These are phyloP conservation scores for Paxillus rubicundulus DNA, from an alignment of 768 basidiomycete genomes.

Conservation along the genomic window DNA sequence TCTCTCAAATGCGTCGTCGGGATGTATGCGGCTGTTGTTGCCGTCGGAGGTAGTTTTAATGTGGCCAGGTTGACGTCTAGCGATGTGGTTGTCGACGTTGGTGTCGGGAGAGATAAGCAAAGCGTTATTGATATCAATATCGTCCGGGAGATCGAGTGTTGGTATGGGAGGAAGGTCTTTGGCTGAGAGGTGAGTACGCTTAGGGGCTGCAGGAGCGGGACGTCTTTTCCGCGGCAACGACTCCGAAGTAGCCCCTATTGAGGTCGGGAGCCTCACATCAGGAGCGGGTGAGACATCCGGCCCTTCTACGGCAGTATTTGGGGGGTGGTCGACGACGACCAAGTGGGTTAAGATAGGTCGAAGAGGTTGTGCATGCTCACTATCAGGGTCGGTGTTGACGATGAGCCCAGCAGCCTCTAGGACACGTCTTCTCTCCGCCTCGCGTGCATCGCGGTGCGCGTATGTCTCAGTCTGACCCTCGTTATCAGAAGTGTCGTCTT, in stretches of 20 bases:
- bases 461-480: constrained; percentile 40
- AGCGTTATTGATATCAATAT: neutral
- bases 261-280: constrained; percentile 15
- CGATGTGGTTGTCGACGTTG: constrained; percentile 2
- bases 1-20: constrained; percentile 86
- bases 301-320: constrained; percentile 48
- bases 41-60: constrained; percentile 14
- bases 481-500: constrained; percentile 22
- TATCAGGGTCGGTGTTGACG: constrained; percentile 50
- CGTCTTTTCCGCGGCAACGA: constrained; percentile 22
- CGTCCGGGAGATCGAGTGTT: constrained; percentile 25
- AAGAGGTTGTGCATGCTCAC: neutral
- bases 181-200: constrained; percentile 17
- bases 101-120: neutral
- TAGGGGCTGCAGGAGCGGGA: constrained; percentile 26
- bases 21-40: constrained; percentile 18
- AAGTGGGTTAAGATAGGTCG: neutral
- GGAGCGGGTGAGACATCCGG: constrained; percentile 28
- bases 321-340: neutral
- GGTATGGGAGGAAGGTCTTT: constrained; percentile 61
- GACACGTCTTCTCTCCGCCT: constrained; percentile 74
- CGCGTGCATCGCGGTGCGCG: constrained; percentile 58
- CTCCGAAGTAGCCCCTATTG: constrained; percentile 43
- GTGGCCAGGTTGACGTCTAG: neutral
- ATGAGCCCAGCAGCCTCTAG: constrained; percentile 88